Base-by-base conservation (phyloP, 2,329 filamentous ascomycete genomes). In the Fusarium sp. region DNA sequence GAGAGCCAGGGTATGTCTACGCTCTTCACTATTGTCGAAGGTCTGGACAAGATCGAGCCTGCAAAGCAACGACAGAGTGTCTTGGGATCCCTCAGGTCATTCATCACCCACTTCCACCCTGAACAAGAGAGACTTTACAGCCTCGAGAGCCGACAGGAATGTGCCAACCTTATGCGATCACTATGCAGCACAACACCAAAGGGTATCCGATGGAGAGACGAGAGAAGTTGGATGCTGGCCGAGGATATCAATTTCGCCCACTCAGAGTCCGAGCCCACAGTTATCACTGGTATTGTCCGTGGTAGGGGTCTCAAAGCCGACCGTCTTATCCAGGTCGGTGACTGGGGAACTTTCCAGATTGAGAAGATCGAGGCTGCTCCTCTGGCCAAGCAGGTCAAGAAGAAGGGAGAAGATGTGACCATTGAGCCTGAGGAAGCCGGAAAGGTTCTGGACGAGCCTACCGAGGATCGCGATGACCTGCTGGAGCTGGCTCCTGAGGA, bases 1-100 rank as follows among this genome's bases (percentile, higher is more conserved):
- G 94, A 97, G 81, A 92, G 93, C 72, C 96, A 99, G 81, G 96
- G 96, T 74, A 89, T 99, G 70, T 97, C 95, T 1, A 98, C 94
- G 22, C 87, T 96, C n/a, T 88, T 97, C 74, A 93, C 93, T 0
- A 87, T 93, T 14, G 93, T 96, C 1, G 91, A 96, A 74, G 89
- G 90, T 7, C 82, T 98, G 14, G 90, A 95, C 57, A 87, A 86
- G 61, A 83, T 97, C 39, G 91, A 97, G 71, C 89, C 93, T 1
- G 84, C 89, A 10, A 97, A 97, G 80, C 90, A 91, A 77, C 86
- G 90, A 60, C 84, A 89, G 1, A 90, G 94, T 61, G 88, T 97
- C 13, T 81, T 95, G 48, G 86, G 89, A 47, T 97, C 94, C 3
- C 84, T 99, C 56, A 96, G 94, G 77, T 96, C 93, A 2, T 97